These are phyloP conservation scores for Ceratocystiopsis minuta DNA, from an alignment of 2,329 filamentous ascomycete species.

Conservation along the genomic window DNA sequence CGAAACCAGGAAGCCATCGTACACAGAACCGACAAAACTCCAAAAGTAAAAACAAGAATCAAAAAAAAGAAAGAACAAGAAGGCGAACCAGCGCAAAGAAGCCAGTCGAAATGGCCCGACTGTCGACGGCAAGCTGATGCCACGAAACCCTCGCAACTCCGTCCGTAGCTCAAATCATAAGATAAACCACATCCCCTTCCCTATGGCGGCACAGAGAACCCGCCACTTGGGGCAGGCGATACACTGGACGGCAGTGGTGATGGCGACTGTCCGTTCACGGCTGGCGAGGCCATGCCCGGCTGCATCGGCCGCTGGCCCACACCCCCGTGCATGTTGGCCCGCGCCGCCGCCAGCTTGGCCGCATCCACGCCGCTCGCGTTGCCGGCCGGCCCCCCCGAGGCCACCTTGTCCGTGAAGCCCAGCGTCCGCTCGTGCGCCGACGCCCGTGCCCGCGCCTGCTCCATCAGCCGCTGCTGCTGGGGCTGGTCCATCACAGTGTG, in stretches of 20 bases:
- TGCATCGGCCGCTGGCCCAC: slow-evolving; percentile 7
- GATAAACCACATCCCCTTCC: too few relatives aligned
- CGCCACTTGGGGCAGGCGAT: slow-evolving; percentile 7
- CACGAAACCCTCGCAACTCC: too few relatives aligned
- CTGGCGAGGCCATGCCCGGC: slow-evolving; percentile 1
- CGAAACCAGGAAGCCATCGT: too few relatives aligned
- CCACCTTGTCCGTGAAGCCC: slow-evolving; percentile 20
- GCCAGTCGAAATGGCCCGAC: too few relatives aligned
- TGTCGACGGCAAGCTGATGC: too few relatives aligned
- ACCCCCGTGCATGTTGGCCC: slow-evolving; percentile 20
- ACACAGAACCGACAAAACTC: too few relatives aligned
- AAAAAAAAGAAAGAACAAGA: too few relatives aligned
- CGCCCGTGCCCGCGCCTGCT: slow-evolving; percentile 29
- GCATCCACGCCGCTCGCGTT: slow-evolving; percentile 15
- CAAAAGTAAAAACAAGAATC: too few relatives aligned
- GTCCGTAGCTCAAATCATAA: too few relatives aligned
- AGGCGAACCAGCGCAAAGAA: too few relatives aligned
- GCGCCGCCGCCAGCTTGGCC: slow-evolving; percentile 18
- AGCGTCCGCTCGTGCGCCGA: slow-evolving; percentile 24
- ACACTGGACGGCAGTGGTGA: slow-evolving; percentile 9
- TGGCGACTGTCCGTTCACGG: slow-evolving; percentile 9
- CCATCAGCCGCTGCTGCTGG: slow-evolving; percentile 31
- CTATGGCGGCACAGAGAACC: not conserved
- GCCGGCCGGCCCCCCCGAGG: not conserved
- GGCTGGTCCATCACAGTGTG: slow-evolving; percentile 31